Conservation (phyloP, 2,329 filamentous ascomycete species). For the Paecilomyces dactylethromorphus region DNA sequence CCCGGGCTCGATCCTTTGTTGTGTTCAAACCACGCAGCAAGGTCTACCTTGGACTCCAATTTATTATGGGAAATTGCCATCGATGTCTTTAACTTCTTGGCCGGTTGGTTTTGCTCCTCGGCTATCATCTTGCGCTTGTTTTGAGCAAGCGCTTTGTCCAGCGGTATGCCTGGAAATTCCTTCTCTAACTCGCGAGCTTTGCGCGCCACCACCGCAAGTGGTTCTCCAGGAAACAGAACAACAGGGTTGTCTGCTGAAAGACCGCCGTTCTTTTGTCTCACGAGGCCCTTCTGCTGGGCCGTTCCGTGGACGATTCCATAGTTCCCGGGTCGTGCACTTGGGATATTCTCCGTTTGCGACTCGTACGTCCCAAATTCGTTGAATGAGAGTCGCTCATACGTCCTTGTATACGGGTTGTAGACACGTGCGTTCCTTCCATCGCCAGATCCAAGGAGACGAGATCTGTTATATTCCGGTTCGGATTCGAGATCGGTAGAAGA, state of each 20-base stretch:
- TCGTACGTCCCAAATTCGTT: neutral
- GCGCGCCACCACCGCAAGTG: neutral
- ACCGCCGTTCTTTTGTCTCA: neutral
- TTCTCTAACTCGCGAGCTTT: neutral
- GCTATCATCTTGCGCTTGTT: neutral
- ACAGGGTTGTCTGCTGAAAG: neutral
- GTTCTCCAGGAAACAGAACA: neutral
- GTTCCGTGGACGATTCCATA: neutral
- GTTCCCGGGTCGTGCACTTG: neutral
- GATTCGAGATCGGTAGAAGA: neutral
- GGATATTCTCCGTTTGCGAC: neutral
- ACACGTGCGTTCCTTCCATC: neutral
- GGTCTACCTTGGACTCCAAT: neutral
- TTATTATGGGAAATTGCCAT: neutral
- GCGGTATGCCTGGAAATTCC: neutral
- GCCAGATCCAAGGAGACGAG: neutral
- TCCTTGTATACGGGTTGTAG: neutral
- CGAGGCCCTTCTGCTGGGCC: neutral
- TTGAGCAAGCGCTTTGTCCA: neutral
- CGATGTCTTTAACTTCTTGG: neutral
- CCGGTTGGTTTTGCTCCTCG: neutral
- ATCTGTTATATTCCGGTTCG: neutral
- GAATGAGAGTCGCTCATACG: neutral
- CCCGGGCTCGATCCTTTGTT: neutral
- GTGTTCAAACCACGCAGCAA: neutral